Percentiles rank a stretch among this genome's conserved stretches.
Conservation (phyloP, 225 moss, liverwort and hornwort genomes). For the Pseudisothecium myosuroides region DNA sequence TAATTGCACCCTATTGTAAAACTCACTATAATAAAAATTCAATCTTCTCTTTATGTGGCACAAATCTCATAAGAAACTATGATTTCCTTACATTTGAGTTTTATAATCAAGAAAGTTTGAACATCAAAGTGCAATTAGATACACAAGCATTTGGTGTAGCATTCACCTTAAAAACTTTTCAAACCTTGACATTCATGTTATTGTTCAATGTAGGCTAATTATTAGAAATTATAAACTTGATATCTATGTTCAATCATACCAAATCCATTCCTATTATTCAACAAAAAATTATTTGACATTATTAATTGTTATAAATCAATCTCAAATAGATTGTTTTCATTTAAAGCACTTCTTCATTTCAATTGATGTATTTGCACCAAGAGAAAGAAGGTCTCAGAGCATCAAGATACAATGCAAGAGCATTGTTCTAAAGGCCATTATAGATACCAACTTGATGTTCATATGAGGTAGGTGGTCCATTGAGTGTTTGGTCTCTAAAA, state of each 20-base stretch:
- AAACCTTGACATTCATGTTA: neutral
- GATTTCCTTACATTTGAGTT: neutral
- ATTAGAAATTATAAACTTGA: neutral
- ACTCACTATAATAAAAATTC: neutral
- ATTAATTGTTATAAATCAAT: too few species aligned
- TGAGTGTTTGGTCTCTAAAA: accelerated
- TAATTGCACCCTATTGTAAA: too few species aligned
- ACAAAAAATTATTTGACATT: too few species aligned
- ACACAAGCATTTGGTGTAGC: too few species aligned
- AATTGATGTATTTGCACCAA: too few species aligned
- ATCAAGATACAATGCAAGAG: neutral
- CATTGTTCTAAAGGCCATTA: neutral
- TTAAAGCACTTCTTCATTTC: too few species aligned
- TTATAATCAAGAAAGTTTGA: neutral
- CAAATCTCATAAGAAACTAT: neutral
- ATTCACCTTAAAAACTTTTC: neutral
- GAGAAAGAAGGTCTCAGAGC: neutral
- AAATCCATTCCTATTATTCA: too few species aligned
- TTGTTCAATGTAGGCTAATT: neutral
- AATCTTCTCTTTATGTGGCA: neutral
- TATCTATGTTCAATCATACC: neutral
- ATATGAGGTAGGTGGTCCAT: too few species aligned
- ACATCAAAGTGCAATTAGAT: neutral
- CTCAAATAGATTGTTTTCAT: too few species aligned
- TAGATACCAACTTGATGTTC: too few species aligned